Percentiles rank a stretch among this genome's conserved stretches.
Evolutionary conservation across 2,329 filamentous ascomycete species (phyloP).

Genomic region (Aspergillus tamarii): DNA sequence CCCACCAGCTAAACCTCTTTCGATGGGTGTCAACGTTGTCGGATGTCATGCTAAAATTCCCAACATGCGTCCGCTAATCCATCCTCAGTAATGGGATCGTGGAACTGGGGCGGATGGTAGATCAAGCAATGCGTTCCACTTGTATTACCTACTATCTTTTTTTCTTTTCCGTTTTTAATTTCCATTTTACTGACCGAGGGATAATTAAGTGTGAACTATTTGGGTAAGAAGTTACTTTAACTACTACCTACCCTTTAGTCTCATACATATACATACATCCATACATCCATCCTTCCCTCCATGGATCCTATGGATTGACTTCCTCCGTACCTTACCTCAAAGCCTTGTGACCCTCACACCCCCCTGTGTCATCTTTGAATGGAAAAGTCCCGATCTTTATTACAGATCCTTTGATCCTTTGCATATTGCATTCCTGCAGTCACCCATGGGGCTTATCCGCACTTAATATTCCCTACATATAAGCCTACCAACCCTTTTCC

Average conservation of each 20-base stretch:
- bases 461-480: conserved; percentile 21
- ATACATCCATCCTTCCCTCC: not conserved
- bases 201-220: conserved; percentile 4
- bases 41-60: conserved; percentile 38
- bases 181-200: not conserved
- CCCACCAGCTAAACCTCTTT: conserved; percentile 29
- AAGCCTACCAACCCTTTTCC: conserved; percentile 16
- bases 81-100: conserved; percentile 32
- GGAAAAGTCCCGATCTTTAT: conserved; percentile 21
- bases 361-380: conserved; percentile 28
- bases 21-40: conserved; percentile 41
- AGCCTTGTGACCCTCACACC: conserved; percentile 24
- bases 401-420: conserved; percentile 21
- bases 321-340: conserved; percentile 26
- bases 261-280: not conserved
- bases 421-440: conserved; percentile 25
- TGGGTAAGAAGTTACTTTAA: conserved; percentile 2
- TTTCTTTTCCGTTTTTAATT: conserved; percentile 5
- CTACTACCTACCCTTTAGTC: not conserved
- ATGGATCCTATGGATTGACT: conserved; percentile 6
- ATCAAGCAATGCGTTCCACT: conserved; percentile 30
- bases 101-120: conserved; percentile 40
- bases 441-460: conserved; percentile 24
- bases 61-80: conserved; percentile 29
- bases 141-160: not conserved